Conservation (phyloP, 2,329 filamentous ascomycete species). For the Celoporthe dispersa region DNA sequence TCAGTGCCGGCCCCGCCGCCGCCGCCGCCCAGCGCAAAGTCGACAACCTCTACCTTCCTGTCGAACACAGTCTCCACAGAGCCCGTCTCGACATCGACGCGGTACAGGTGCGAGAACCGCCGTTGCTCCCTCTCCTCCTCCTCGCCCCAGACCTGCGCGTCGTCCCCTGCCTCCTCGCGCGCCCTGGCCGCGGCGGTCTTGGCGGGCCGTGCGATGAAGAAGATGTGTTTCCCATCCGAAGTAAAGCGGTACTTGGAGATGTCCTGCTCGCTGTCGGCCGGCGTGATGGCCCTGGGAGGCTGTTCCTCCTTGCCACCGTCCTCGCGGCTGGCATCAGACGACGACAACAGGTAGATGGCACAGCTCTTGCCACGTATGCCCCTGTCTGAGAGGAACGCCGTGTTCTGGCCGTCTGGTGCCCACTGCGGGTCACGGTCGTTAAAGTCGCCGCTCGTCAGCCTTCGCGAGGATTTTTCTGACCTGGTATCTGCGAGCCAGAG, state of each 20-base stretch:
- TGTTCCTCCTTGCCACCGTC: background rate
- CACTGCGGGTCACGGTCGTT: constrained; percentile 16
- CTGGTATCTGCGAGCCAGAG: constrained; percentile 15
- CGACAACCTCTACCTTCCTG: background rate
- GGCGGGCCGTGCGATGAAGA: constrained; percentile 39
- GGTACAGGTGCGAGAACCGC: constrained; percentile 36
- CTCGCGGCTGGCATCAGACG: background rate
- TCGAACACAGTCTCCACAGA: background rate
- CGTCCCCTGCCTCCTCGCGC: constrained; percentile 39
- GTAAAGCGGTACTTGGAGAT: constrained; percentile 16
- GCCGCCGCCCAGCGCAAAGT: background rate
- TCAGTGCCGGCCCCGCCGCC: background rate
- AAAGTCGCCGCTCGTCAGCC: constrained; percentile 11
- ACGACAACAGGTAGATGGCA: background rate
- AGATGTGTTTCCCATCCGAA: constrained; percentile 41
- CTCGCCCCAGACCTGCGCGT: constrained; percentile 42
- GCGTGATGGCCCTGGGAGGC: constrained; percentile 8
- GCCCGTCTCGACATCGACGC: constrained; percentile 37
- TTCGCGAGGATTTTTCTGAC: constrained; percentile 4
- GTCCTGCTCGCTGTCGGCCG: constrained; percentile 6
- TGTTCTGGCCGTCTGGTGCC: constrained; percentile 12
- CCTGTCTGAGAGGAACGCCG: constrained; percentile 12
- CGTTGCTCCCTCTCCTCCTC: constrained; percentile 36
- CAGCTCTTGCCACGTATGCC: constrained; percentile 4
- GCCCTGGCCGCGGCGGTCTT: constrained; percentile 39